Evolutionary conservation across 73 alveolate genomes (phyloP).

Genomic region (Tetrahymena elliotti): DNA sequence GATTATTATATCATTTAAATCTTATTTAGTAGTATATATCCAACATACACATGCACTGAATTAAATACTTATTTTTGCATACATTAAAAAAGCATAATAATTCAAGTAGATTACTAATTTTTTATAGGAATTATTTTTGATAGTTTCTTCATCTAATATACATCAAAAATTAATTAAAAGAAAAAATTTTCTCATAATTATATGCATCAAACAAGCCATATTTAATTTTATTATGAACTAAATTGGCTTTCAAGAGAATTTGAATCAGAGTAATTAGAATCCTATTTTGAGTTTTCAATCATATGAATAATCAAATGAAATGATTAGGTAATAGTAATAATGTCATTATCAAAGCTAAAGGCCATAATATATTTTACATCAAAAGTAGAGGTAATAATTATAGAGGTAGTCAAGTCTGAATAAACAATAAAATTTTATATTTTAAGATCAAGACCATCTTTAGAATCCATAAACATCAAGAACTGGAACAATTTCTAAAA

Average conservation of each 20-base stretch:
- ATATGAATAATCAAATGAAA: not conserved
- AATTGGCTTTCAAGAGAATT: not conserved
- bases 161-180: not conserved
- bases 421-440: no score
- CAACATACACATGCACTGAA: no score
- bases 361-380: no score
- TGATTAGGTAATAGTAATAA: no score
- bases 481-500: not conserved
- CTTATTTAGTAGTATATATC: no score
- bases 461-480: not conserved
- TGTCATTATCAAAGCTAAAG: not conserved
- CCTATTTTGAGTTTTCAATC: no score
- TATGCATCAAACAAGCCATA: not conserved
- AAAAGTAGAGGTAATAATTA: not conserved
- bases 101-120: not conserved
- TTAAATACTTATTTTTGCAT: no score
- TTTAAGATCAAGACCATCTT: not conserved
- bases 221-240: not conserved
- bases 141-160: no score
- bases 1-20: no score
- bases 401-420: not conserved
- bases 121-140: no score
- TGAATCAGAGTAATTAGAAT: not conserved
- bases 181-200: not conserved
- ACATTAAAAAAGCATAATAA: no score